Percentiles rank a stretch among this genome's conserved stretches.
phyloP scores from a whole-genome alignment of 2,329 filamentous ascomycete genomes.

The Mycosphaerella arachidis region DNA sequence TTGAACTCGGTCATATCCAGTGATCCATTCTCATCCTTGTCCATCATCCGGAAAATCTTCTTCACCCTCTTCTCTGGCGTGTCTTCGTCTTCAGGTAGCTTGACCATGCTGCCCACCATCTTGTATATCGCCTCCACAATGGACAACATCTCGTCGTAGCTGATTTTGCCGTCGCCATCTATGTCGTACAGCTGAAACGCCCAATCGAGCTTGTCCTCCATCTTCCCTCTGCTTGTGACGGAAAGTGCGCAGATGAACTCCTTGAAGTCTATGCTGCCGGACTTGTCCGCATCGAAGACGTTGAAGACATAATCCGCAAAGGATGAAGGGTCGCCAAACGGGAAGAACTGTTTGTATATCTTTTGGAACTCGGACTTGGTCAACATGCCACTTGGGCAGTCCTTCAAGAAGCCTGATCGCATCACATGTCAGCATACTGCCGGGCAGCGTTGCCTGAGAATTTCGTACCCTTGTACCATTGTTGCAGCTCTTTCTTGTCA shows the following conservation, averaged over 20 bases:
- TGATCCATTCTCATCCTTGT: slow-evolving; percentile 98
- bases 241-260: slow-evolving; percentile 98
- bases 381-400: slow-evolving; percentile 93
- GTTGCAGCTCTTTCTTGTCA: slow-evolving; percentile 98
- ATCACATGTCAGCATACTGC: slow-evolving; percentile 13
- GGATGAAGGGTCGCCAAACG: slow-evolving; percentile 92
- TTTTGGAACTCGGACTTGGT: slow-evolving; percentile 99
- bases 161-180: slow-evolving; percentile 97
- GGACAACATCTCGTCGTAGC: slow-evolving; percentile 96
- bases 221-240: slow-evolving; percentile 93
- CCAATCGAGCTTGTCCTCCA: slow-evolving; percentile 99
- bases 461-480: slow-evolving; percentile 95
- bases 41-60: slow-evolving; percentile 99
- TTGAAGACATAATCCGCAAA: slow-evolving; percentile 99
- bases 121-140: slow-evolving; percentile 99
- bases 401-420: slow-evolving; percentile 82
- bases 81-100: slow-evolving; percentile 96
- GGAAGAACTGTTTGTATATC: slow-evolving; percentile 99
- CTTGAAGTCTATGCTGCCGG: slow-evolving; percentile 97
- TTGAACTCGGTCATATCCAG: slow-evolving; percentile 98
- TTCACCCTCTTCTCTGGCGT: slow-evolving; percentile 95
- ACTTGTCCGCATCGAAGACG: slow-evolving; percentile 96
- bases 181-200: slow-evolving; percentile 99
- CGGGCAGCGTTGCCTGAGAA: not conserved
- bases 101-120: slow-evolving; percentile 99